These are phyloP conservation scores for Aspergillus pseudoterreus DNA, from an alignment of 2,329 filamentous ascomycete species.

Conservation along the genomic window DNA sequence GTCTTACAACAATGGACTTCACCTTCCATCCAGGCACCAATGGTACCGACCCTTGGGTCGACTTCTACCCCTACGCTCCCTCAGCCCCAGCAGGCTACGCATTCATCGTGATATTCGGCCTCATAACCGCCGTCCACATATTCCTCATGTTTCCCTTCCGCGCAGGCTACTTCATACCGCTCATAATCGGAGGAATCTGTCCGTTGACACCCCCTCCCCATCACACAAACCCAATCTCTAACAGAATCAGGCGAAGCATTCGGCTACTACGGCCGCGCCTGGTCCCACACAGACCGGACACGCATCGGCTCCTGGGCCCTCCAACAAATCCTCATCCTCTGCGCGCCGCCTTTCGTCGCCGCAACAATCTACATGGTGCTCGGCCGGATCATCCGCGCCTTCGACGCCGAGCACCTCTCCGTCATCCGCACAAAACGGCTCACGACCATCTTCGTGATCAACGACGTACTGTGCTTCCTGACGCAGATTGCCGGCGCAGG, in stretches of 20 bases:
- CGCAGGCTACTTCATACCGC: slow-evolving; percentile 36
- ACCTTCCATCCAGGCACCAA: slow-evolving; percentile 28
- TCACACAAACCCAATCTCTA: neutral
- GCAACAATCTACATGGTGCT: slow-evolving; percentile 16
- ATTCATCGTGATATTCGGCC: slow-evolving; percentile 34
- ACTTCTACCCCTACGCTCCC: slow-evolving; percentile 37
- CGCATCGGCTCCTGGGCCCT: slow-evolving; percentile 30
- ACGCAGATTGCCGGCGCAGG: slow-evolving; percentile 30
- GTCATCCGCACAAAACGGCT: neutral
- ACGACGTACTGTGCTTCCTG: slow-evolving; percentile 32
- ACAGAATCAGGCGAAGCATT: slow-evolving; percentile 28
- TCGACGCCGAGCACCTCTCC: neutral
- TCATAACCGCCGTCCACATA: slow-evolving; percentile 28
- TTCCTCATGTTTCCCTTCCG: slow-evolving; percentile 28
- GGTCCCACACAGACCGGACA: slow-evolving; percentile 26
- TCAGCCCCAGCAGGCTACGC: slow-evolving; percentile 31
- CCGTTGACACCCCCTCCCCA: slow-evolving; percentile 7
- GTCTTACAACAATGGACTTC: slow-evolving; percentile 24
- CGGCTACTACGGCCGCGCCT: slow-evolving; percentile 35
- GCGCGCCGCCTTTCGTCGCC: slow-evolving; percentile 17
- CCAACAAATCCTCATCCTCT: slow-evolving; percentile 20
- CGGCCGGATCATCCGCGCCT: slow-evolving; percentile 14
- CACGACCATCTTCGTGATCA: slow-evolving; percentile 17
- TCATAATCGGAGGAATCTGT: slow-evolving; percentile 37
- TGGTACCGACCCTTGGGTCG: slow-evolving; percentile 28